Base-by-base conservation (phyloP, 768 basidiomycete species). In the Pleurotus tuber-regium region DNA sequence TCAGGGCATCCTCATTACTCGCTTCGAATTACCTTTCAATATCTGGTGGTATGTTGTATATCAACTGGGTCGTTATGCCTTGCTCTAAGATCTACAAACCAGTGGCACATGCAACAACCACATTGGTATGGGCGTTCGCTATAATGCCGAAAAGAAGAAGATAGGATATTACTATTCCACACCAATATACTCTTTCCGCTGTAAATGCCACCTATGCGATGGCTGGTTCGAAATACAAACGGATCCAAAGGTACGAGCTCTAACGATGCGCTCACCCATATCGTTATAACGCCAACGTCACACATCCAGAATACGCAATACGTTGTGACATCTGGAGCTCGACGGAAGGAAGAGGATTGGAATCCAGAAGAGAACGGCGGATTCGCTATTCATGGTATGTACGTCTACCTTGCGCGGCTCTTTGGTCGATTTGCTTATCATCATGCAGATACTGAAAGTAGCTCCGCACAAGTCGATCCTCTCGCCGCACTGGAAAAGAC, bases 211-310 rank as follows among this genome's bases (percentile, higher is more conserved):
- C 66, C 71, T 98, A 1, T 98, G 97, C 63, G 83, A 84, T 57
- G 86, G 86, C n/a, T 96, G 94, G 94, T 98, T 98, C 57, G 95
- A 97, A 72, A 94, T 99, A 47, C 82, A 95, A 57, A 98, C 97
- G 6, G 96, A 99, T 62, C 96, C 96, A 2, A 88, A 98, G 86
- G 95, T 91, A 57, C 44, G 73, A 53, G 8, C 44, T 23, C 14
- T 38, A n/a, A 49, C 14, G 46, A 4, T 11, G 26, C 2, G 6
- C 10, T 9, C 31, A n/a, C 2, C 21, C 19, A 31, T 21, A 25
- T 7, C 24, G n/a, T 25, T 23, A 10, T 24, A 16, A 43, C 43
- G 6, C 31, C 4, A 6, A 18, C 39, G 24, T 29, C 33, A 1
- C 31, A 5, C 44, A 19, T 16, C 1, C 58, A 98, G 97, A 97